Evolutionary conservation across 495 filamentous ascomycete genomes (phyloP).

Genomic region (Penicillium robsamsonii): DNA sequence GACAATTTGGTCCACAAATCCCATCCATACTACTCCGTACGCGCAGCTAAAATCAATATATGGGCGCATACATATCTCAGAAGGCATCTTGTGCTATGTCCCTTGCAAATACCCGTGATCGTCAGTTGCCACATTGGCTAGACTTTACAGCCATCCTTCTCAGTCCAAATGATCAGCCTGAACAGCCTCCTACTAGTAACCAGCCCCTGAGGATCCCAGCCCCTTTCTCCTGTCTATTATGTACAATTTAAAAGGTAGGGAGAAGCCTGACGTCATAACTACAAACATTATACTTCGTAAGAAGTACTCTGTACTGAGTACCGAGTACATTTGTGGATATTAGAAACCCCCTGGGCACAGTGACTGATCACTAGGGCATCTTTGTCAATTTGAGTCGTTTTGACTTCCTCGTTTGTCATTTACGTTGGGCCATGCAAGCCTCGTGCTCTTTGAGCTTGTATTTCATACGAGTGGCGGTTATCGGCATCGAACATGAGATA

Average conservation of each 20-base stretch:
- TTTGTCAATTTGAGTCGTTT: background rate
- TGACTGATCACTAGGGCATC: background rate
- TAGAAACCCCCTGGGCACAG: background rate
- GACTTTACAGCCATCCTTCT: background rate
- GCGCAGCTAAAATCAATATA: constrained; percentile 1
- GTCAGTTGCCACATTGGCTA: constrained; percentile 1
- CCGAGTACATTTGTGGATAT: background rate
- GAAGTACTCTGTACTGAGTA: background rate
- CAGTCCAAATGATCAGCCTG: constrained; percentile 2
- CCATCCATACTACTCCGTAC: background rate
- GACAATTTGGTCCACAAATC: background rate
- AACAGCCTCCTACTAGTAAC: background rate
- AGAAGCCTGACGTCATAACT: background rate
- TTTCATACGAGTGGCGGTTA: background rate
- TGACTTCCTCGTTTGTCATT: background rate
- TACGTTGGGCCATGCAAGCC: background rate
- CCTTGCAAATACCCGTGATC: background rate
- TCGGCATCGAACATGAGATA: background rate
- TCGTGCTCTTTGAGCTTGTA: background rate
- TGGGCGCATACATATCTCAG: background rate
- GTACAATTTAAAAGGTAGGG: background rate
- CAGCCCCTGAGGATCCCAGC: constrained; percentile 9
- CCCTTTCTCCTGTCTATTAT: background rate
- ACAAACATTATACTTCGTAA: too few species aligned
- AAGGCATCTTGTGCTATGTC: background rate